These are phyloP conservation scores for Paecilomyces fulvus DNA, from an alignment of 2,329 filamentous ascomycete species.

Conservation along the genomic window DNA sequence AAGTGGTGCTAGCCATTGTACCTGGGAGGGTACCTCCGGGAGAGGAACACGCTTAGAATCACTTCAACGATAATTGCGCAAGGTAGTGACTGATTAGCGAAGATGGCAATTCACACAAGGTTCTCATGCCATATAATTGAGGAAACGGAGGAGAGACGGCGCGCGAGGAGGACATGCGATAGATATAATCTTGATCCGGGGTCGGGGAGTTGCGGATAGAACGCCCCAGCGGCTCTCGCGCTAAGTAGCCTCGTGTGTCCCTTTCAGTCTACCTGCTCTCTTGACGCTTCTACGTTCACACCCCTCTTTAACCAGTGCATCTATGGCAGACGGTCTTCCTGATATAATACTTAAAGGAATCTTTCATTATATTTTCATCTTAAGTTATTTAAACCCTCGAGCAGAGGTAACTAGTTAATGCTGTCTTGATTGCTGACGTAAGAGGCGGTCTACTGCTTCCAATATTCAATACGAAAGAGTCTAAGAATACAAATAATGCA, in stretches of 20 bases:
- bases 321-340: neutral
- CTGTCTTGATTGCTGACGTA: neutral
- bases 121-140: neutral
- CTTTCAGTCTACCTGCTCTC: neutral
- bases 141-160: neutral
- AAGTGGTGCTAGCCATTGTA: constrained; percentile 46
- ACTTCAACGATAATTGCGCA: neutral
- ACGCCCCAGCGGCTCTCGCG: constrained; percentile 3
- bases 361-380: neutral
- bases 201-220: constrained; percentile 5
- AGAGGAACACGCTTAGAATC: neutral
- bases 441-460: neutral
- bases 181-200: constrained; percentile 1
- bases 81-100: neutral
- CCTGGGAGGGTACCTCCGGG: constrained; percentile 12
- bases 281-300: neutral
- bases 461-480: neutral
- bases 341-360: neutral
- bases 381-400: neutral
- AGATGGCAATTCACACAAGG: neutral
- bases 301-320: neutral
- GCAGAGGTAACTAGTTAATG: neutral
- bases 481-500: neutral
- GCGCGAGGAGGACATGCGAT: neutral
- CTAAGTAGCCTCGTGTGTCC: constrained; percentile 2